A percentile compares a stretch with the other conserved stretches of the same genome.
phyloP scores from a whole-genome alignment of 2,329 filamentous ascomycete species.

The Aquanectria penicillioides region DNA sequence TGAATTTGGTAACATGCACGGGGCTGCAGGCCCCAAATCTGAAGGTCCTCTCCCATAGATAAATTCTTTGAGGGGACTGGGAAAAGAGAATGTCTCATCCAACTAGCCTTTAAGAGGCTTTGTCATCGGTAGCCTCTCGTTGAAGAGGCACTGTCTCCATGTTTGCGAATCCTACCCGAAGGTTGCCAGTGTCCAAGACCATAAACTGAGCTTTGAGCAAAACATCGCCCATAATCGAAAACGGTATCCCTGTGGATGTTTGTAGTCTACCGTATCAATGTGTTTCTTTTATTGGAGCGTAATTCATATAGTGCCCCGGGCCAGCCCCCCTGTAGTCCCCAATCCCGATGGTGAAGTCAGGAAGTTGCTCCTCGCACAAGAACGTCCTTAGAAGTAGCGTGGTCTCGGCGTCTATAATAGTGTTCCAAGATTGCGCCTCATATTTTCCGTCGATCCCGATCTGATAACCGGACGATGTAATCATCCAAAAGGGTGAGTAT shows the following conservation, averaged over 20 bases:
- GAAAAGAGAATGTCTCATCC: no score
- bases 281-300: neutral
- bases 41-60: no score
- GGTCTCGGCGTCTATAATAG: conserved; percentile 69
- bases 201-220: conserved; percentile 70
- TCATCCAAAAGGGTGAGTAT: conserved; percentile 71
- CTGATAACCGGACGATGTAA: conserved; percentile 48
- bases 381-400: conserved; percentile 69
- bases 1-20: no score
- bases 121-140: no score
- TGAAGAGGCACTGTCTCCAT: conserved; percentile 21
- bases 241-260: conserved; percentile 52
- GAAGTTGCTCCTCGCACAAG: conserved; percentile 56
- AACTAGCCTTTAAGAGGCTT: no score
- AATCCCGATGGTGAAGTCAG: conserved; percentile 63
- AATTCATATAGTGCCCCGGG: neutral
- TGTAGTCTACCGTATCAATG: conserved; percentile 75
- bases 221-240: conserved; percentile 71
- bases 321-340: conserved; percentile 50
- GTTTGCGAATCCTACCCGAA: conserved; percentile 34
- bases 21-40: no score
- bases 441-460: conserved; percentile 44
- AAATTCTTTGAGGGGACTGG: no score
- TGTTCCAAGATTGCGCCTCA: conserved; percentile 45
- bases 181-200: conserved; percentile 58